Evolutionary conservation across 148 eudicot species (phyloP).

Genomic region (Rhododendron williamsianum): DNA sequence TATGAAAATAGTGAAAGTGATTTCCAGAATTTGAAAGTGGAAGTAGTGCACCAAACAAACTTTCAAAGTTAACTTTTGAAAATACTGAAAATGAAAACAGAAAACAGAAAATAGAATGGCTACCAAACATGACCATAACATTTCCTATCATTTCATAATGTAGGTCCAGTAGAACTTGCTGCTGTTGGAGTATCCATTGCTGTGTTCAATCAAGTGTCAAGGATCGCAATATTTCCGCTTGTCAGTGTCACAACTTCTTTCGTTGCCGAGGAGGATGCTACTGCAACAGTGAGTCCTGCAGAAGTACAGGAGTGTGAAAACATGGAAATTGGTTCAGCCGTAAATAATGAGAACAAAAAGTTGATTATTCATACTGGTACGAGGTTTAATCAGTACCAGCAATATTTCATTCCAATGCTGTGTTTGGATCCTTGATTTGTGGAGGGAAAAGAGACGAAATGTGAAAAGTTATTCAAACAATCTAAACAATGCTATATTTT

Average conservation of each 20-base stretch:
- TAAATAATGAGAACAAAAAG: conserved; percentile 41
- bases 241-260: conserved; percentile 86
- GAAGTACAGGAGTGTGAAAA: conserved; percentile 24
- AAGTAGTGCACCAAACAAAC: too few relatives aligned
- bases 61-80: too few relatives aligned
- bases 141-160: not conserved
- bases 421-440: not conserved
- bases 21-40: too few relatives aligned
- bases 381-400: not conserved
- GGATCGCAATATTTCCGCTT: conserved; percentile 73
- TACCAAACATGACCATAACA: too few relatives aligned
- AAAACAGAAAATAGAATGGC: too few relatives aligned
- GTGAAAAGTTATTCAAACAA: not conserved
- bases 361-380: conserved; percentile 44
- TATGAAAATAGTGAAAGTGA: too few relatives aligned
- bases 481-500: not conserved
- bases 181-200: conserved; percentile 90
- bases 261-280: conserved; percentile 80
- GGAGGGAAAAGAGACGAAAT: not conserved
- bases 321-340: conserved; percentile 29
- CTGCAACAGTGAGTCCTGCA: conserved; percentile 10
- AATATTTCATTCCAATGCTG: not conserved
- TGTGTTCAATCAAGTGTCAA: conserved; percentile 77
- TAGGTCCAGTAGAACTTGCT: conserved; percentile 80
- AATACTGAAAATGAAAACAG: too few relatives aligned